Evolutionary conservation across 1,284 basidiomycete species (phyloP).

Genomic region (Rhizoctonia solani): DNA sequence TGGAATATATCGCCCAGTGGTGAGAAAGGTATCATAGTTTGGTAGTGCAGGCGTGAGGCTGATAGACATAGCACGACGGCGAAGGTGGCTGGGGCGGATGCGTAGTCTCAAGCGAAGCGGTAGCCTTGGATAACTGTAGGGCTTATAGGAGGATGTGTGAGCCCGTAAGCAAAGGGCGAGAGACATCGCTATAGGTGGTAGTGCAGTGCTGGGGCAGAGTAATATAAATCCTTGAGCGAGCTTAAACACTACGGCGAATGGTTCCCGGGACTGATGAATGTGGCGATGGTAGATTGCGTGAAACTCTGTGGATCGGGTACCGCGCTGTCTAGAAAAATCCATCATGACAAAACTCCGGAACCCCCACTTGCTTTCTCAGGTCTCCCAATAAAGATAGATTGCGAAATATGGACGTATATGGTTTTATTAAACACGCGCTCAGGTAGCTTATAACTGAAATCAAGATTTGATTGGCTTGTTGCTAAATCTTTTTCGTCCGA

Average conservation of each 20-base stretch:
- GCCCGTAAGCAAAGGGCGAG: background rate
- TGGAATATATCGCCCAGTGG: constrained; percentile 15
- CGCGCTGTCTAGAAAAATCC: no score
- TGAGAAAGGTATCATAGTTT: constrained; percentile 26
- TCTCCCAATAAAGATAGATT: constrained; percentile 25
- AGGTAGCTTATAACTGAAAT: no score
- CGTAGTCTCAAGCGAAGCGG: constrained; percentile 4
- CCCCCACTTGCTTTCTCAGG: background rate
- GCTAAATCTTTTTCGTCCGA: background rate
- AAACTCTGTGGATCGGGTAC: no score
- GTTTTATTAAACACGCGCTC: constrained; percentile 25
- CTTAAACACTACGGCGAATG: background rate
- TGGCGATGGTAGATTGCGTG: background rate
- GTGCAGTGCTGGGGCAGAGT: background rate
- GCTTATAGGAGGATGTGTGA: background rate
- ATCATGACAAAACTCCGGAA: no score
- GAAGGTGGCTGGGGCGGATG: constrained; percentile 2
- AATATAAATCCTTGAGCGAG: background rate
- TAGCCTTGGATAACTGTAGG: background rate
- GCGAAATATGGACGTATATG: background rate
- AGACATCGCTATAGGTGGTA: background rate
- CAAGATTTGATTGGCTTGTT: background rate
- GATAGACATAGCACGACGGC: constrained; percentile 10
- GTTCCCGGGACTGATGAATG: background rate
- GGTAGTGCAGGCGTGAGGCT: constrained; percentile 17